phyloP scores from a whole-genome alignment of 2,329 filamentous ascomycete species.

The Atkinsonella texensis region DNA sequence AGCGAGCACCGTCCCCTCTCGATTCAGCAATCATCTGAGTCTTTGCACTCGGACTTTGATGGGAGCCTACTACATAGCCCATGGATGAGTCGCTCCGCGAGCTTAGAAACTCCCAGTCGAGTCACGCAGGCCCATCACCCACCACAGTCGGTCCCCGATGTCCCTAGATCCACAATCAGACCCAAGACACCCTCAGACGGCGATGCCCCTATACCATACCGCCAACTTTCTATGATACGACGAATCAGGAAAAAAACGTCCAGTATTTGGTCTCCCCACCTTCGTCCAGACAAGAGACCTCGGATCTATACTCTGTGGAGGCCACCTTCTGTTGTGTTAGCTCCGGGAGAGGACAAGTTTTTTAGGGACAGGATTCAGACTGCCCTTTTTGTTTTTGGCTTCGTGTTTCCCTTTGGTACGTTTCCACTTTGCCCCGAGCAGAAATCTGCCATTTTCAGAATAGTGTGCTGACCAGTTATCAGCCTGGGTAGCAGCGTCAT shows the following conservation, averaged over 20 bases:
- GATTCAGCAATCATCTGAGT: constrained; percentile 29
- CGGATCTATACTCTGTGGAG: constrained; percentile 55
- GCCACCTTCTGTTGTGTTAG: constrained; percentile 58
- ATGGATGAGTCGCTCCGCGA: constrained; percentile 35
- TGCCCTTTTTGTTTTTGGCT: constrained; percentile 62
- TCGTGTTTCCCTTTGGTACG: constrained; percentile 61
- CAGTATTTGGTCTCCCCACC: constrained; percentile 62
- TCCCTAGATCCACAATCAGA: constrained; percentile 20
- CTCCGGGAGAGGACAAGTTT: constrained; percentile 45
- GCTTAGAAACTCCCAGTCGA: constrained; percentile 24
- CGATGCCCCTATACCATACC: constrained; percentile 22
- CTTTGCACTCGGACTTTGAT: constrained; percentile 33
- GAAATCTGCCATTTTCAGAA: too few species aligned
- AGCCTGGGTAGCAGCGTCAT: constrained; percentile 72
- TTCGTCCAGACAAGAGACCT: constrained; percentile 50
- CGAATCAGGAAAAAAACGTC: constrained; percentile 38
- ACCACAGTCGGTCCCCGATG: constrained; percentile 33
- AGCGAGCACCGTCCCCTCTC: constrained; percentile 45
- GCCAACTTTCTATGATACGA: constrained; percentile 16
- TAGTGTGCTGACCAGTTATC: constrained; percentile 9
- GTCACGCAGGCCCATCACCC: constrained; percentile 25
- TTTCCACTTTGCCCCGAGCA: not conserved
- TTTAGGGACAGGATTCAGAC: constrained; percentile 64
- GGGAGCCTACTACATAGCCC: constrained; percentile 36
- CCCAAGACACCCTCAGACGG: not conserved